A percentile compares a stretch with the other conserved stretches of the same genome.
These are phyloP conservation scores for Fomitopsis schrenkii DNA, from an alignment of 1,284 basidiomycete species.

Conservation along the genomic window DNA sequence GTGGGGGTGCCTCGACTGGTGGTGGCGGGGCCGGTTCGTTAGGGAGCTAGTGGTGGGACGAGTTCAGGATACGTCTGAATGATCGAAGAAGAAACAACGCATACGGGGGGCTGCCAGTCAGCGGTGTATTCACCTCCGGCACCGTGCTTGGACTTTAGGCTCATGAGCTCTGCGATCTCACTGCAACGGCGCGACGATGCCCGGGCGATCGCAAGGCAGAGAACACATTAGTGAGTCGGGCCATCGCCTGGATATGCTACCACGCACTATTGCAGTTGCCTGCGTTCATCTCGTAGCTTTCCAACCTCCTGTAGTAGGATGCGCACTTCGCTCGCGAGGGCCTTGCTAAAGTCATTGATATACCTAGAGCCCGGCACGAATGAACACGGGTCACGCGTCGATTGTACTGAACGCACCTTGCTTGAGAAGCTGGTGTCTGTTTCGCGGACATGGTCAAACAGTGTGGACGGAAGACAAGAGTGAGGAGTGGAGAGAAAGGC, in stretches of 20 bases:
- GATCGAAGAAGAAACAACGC: constrained; percentile 12
- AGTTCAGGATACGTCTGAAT: not conserved
- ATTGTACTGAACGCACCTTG: not conserved
- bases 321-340: constrained; percentile 33
- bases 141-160: constrained; percentile 70
- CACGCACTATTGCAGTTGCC: constrained; percentile 65
- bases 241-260: not conserved
- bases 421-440: not conserved
- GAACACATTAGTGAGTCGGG: not conserved
- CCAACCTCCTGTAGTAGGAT: constrained; percentile 62
- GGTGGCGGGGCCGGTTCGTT: constrained; percentile 15
- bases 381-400: not conserved
- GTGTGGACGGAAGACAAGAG: not conserved
- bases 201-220: not conserved
- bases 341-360: constrained; percentile 55
- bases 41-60: constrained; percentile 4
- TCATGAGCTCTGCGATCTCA: constrained; percentile 74
- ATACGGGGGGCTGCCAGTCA: constrained; percentile 57
- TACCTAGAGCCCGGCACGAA: constrained; percentile 37
- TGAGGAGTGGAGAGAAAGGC: not conserved
- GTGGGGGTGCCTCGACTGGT: constrained; percentile 15
- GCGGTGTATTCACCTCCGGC: constrained; percentile 65
- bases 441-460: not conserved
- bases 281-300: constrained; percentile 68
- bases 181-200: constrained; percentile 30